Evolutionary conservation across 257 asterid genomes (phyloP).

Genomic region (Cynanchum wilfordii): DNA sequence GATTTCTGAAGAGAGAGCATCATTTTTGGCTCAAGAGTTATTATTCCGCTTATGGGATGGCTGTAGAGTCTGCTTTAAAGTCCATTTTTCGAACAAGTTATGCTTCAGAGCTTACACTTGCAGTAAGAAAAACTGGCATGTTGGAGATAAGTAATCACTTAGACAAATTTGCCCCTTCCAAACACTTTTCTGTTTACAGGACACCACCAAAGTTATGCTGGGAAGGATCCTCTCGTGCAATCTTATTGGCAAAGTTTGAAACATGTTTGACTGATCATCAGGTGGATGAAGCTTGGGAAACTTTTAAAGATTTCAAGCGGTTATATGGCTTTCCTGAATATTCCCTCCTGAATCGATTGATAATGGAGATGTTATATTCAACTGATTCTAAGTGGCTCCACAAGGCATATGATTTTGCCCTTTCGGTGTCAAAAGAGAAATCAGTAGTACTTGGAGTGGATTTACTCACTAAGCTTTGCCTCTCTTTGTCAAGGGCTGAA

Average conservation of each 20-base stretch:
- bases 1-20: conserved; percentile 5
- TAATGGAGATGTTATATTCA: conserved; percentile 60
- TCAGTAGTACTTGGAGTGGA: conserved; percentile 40
- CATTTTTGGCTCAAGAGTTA: conserved; percentile 13
- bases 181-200: conserved; percentile 26
- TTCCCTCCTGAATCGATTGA: conserved; percentile 38
- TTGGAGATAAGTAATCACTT: conserved; percentile 13
- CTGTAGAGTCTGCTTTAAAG: conserved; percentile 17
- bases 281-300: conserved; percentile 63
- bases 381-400: conserved; percentile 50
- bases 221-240: conserved; percentile 34
- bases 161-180: conserved; percentile 3
- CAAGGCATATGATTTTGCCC: conserved; percentile 51
- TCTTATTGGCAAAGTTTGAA: conserved; percentile 51
- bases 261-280: conserved; percentile 53
- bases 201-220: conserved; percentile 29
- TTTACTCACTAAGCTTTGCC: conserved; percentile 48
- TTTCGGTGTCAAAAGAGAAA: conserved; percentile 48
- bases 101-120: conserved; percentile 13
- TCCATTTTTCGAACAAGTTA: conserved; percentile 21
- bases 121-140: conserved; percentile 9
- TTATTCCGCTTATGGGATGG: conserved; percentile 1
- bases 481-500: conserved; percentile 71
- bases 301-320: conserved; percentile 53
- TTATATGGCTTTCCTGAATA: conserved; percentile 62